These are phyloP conservation scores for Ophiocordyceps camponoti-saundersi DNA, from an alignment of 2,329 filamentous ascomycete genomes.

Conservation along the genomic window DNA sequence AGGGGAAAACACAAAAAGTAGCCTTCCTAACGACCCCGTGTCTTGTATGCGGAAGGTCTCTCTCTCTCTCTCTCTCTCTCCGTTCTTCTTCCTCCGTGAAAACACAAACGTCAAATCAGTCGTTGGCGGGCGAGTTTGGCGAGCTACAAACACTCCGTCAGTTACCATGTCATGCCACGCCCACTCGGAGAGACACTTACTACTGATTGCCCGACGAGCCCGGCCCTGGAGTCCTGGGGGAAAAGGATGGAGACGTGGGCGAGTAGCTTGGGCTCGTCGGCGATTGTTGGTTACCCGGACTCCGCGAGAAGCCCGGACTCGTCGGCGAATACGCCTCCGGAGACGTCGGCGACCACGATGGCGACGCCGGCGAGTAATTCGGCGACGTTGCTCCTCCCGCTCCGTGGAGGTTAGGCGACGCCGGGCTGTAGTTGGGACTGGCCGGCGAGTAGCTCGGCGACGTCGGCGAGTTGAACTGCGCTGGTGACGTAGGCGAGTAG, in stretches of 20 bases:
- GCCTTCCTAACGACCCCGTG: conserved; percentile 12
- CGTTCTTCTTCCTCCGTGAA: no score
- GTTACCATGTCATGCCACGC: not conserved
- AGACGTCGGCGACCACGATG: conserved; percentile 65
- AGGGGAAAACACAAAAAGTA: no score
- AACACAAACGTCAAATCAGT: conserved; percentile 12
- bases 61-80: no score
- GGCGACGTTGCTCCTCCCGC: conserved; percentile 31
- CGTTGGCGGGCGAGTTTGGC: conserved; percentile 23
- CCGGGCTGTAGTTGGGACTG: conserved; percentile 56
- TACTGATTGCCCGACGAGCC: conserved; percentile 25
- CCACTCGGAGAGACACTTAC: conserved; percentile 9
- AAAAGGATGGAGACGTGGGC: conserved; percentile 35
- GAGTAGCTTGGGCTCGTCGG: conserved; percentile 59
- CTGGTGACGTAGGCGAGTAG: conserved; percentile 56
- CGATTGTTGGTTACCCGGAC: conserved; percentile 36
- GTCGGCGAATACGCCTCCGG: conserved; percentile 46
- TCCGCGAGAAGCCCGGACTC: conserved; percentile 41
- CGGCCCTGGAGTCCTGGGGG: conserved; percentile 26
- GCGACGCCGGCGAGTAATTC: conserved; percentile 54
- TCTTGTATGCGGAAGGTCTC: conserved; percentile 10
- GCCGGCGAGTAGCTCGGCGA: conserved; percentile 58
- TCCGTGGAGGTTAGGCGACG: conserved; percentile 36
- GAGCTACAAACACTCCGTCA: conserved; percentile 17
- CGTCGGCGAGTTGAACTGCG: conserved; percentile 55